Evolutionary conservation across 2,329 filamentous ascomycete species (phyloP).

Genomic region (Trichoderma endophyticum): DNA sequence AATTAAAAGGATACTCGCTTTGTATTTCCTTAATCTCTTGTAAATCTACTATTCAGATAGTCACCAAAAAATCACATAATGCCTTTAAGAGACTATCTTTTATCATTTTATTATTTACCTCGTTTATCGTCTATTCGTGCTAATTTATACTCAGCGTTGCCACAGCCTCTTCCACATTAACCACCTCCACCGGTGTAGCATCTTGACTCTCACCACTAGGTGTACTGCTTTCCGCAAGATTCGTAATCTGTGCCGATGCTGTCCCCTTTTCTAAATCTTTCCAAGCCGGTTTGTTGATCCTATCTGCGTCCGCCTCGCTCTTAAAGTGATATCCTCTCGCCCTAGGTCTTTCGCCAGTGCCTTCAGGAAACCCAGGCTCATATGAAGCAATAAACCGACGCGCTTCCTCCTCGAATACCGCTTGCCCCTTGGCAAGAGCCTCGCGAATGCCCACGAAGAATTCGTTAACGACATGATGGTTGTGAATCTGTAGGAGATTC

Average conservation of each 20-base stretch:
- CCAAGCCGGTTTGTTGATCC: conserved; percentile 67
- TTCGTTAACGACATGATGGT: conserved; percentile 65
- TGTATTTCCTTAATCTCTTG: neutral
- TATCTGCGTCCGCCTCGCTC: conserved; percentile 61
- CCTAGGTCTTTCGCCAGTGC: conserved; percentile 74
- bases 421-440: conserved; percentile 55
- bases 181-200: neutral
- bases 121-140: neutral
- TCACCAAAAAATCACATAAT: neutral
- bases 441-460: conserved; percentile 73
- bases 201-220: neutral
- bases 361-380: conserved; percentile 66
- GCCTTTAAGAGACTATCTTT: neutral
- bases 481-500: conserved; percentile 90
- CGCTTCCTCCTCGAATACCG: conserved; percentile 55
- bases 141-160: neutral
- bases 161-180: neutral
- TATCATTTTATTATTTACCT: neutral
- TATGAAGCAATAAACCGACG: conserved; percentile 54
- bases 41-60: neutral
- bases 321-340: conserved; percentile 81
- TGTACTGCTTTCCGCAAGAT: neutral
- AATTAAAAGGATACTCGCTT: neutral
- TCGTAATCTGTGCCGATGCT: neutral
- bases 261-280: conserved; percentile 44